Evolutionary conservation across 352 stramenopile species (phyloP).

Genomic region (Globisporangium cederbergense): DNA sequence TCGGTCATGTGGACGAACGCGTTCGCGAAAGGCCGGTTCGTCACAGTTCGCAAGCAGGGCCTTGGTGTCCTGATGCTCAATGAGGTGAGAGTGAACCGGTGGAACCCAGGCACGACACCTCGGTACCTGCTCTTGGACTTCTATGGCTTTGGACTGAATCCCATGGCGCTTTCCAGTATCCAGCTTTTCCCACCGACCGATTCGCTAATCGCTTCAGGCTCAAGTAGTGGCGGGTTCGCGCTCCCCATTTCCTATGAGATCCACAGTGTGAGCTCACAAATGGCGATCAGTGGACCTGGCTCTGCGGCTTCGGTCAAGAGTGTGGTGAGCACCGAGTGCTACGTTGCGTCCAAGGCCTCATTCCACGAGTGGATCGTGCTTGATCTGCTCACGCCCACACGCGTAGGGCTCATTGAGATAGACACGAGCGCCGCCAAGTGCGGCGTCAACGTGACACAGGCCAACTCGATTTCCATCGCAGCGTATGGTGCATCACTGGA

Average conservation of each 20-base stretch:
- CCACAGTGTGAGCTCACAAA: slow-evolving; percentile 63
- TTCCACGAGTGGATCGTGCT: slow-evolving; percentile 73
- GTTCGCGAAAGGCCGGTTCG: slow-evolving; percentile 44
- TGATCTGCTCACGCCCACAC: slow-evolving; percentile 35
- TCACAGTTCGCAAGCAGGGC: slow-evolving; percentile 41
- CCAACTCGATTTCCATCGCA: slow-evolving; percentile 42
- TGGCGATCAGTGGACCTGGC: slow-evolving; percentile 25
- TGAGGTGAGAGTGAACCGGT: slow-evolving; percentile 57
- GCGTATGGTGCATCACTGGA: slow-evolving; percentile 34
- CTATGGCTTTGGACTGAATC: slow-evolving; percentile 29
- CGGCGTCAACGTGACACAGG: slow-evolving; percentile 23
- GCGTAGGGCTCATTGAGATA: slow-evolving; percentile 54
- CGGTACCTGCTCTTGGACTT: slow-evolving; percentile 52
- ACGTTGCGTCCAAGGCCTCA: slow-evolving; percentile 31
- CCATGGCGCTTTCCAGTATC: slow-evolving; percentile 40
- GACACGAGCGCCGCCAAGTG: slow-evolving; percentile 38
- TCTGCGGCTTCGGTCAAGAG: slow-evolving; percentile 34
- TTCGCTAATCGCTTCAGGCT: slow-evolving; percentile 7
- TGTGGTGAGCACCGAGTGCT: slow-evolving; percentile 30
- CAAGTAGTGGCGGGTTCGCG: slow-evolving; percentile 13
- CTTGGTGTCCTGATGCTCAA: slow-evolving; percentile 55
- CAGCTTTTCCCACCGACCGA: slow-evolving; percentile 47
- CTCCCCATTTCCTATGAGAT: slow-evolving; percentile 50
- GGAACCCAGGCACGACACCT: slow-evolving; percentile 48
- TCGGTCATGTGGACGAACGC: slow-evolving; percentile 35